Percentiles rank a stretch among this genome's conserved stretches.
These are phyloP conservation scores for Penicillium arizonense DNA, from an alignment of 495 filamentous ascomycete species.

Conservation along the genomic window DNA sequence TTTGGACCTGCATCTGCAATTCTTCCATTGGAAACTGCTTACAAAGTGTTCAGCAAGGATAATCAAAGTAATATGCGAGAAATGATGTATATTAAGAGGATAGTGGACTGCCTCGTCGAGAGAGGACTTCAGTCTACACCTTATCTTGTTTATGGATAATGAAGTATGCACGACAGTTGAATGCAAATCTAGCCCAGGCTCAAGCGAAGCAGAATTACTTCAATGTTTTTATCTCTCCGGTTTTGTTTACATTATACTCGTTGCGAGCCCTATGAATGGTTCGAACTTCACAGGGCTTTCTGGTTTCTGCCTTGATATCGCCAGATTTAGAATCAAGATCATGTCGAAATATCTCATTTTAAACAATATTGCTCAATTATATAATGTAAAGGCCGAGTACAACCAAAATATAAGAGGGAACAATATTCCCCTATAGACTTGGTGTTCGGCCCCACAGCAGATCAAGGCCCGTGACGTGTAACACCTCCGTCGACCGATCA, in stretches of 20 bases:
- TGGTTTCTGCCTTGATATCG: too few species aligned
- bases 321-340: not conserved
- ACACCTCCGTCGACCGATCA: conserved; percentile 3
- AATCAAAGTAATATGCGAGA: not conserved
- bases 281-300: too few species aligned
- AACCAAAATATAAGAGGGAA: too few species aligned
- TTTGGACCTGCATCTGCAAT: conserved; percentile 38
- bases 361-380: too few species aligned
- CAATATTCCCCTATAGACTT: too few species aligned
- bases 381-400: too few species aligned
- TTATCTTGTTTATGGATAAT: not conserved
- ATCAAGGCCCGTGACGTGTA: conserved; percentile 10
- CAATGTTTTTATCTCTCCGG: too few species aligned
- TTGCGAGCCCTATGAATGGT: too few species aligned
- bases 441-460: not conserved
- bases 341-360: too few species aligned
- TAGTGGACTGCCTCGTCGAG: not conserved
- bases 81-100: not conserved
- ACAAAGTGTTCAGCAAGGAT: not conserved
- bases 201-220: too few species aligned
- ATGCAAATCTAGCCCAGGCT: not conserved
- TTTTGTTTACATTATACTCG: too few species aligned
- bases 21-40: conserved; percentile 20
- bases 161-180: too few species aligned
- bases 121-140: not conserved